Percentiles rank a stretch among this genome's conserved stretches.
These are phyloP conservation scores for Effrenium voratum DNA, from an alignment of 73 alveolate species.

Conservation along the genomic window DNA sequence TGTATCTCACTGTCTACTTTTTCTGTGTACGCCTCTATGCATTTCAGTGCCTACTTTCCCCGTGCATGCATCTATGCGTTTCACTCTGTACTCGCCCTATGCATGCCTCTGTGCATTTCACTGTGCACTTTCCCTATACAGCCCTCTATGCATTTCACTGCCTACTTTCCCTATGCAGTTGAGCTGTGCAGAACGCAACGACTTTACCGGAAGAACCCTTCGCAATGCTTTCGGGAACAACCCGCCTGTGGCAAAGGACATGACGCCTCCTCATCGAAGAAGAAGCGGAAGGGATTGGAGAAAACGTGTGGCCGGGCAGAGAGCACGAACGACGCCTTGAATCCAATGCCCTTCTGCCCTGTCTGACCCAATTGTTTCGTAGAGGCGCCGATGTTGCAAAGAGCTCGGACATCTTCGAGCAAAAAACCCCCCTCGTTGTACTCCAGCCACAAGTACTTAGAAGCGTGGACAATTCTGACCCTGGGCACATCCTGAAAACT, in stretches of 20 bases:
- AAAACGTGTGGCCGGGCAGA: slow-evolving; percentile 39
- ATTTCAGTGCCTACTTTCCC: too few species aligned
- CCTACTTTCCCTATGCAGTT: too few species aligned
- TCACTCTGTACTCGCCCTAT: too few species aligned
- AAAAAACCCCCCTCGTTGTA: slow-evolving; percentile 68
- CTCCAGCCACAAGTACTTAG: slow-evolving; percentile 58
- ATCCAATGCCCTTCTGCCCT: slow-evolving; percentile 72
- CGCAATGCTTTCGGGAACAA: not conserved
- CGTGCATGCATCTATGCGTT: too few species aligned
- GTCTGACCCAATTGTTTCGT: slow-evolving; percentile 52
- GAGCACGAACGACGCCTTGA: slow-evolving; percentile 75
- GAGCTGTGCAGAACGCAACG: too few species aligned
- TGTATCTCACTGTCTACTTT: too few species aligned
- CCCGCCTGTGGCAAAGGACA: slow-evolving; percentile 63
- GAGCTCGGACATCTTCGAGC: slow-evolving; percentile 38
- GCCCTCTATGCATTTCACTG: too few species aligned
- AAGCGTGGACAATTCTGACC: slow-evolving; percentile 6
- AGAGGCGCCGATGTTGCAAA: slow-evolving; percentile 69
- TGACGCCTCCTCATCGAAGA: not conserved
- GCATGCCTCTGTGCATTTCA: too few species aligned
- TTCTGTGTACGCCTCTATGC: too few species aligned
- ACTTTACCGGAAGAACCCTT: not conserved
- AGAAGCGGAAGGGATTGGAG: slow-evolving; percentile 26
- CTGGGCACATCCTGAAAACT: not conserved
- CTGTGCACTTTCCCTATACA: too few species aligned